Percentiles rank a stretch among this genome's conserved stretches.
These are phyloP conservation scores for Salix brachista DNA, from an alignment of 345 rosid species.

Conservation along the genomic window DNA sequence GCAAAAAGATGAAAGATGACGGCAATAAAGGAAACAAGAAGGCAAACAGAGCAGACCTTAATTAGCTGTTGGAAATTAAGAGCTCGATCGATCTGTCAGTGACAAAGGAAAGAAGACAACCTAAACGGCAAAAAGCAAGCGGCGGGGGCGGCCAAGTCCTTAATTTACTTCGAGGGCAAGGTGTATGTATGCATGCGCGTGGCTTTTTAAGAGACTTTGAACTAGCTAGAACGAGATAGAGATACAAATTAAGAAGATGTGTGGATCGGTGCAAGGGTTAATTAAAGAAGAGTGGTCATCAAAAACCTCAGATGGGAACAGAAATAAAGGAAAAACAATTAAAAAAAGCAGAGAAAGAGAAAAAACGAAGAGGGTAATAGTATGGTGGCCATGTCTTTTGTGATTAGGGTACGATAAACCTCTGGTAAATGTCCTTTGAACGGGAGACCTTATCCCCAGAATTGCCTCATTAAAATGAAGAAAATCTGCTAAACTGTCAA, in stretches of 20 bases:
- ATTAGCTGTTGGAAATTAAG: constrained; percentile 10
- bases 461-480: constrained; percentile 49
- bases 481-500: constrained; percentile 45
- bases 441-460: constrained; percentile 59
- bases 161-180: constrained; percentile 60
- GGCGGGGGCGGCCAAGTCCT: constrained; percentile 39
- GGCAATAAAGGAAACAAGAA: constrained; percentile 16
- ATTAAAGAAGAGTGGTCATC: constrained; percentile 9
- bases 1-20: constrained; percentile 10
- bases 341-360: constrained; percentile 3
- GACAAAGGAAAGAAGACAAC: constrained; percentile 43
- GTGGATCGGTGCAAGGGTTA: constrained; percentile 43
- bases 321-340: constrained; percentile 41
- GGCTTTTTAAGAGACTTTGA: background rate
- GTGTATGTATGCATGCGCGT: constrained; percentile 9
- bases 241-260: constrained; percentile 20
- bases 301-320: constrained; percentile 41
- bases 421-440: constrained; percentile 59
- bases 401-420: constrained; percentile 2
- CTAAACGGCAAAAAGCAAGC: constrained; percentile 18
- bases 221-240: background rate
- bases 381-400: constrained; percentile 11
- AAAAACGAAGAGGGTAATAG: background rate
- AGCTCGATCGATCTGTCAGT: constrained; percentile 17
- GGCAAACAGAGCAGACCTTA: background rate